Evolutionary conservation across 2,329 filamentous ascomycete species (phyloP).

Genomic region (Myrmaecium sp.): DNA sequence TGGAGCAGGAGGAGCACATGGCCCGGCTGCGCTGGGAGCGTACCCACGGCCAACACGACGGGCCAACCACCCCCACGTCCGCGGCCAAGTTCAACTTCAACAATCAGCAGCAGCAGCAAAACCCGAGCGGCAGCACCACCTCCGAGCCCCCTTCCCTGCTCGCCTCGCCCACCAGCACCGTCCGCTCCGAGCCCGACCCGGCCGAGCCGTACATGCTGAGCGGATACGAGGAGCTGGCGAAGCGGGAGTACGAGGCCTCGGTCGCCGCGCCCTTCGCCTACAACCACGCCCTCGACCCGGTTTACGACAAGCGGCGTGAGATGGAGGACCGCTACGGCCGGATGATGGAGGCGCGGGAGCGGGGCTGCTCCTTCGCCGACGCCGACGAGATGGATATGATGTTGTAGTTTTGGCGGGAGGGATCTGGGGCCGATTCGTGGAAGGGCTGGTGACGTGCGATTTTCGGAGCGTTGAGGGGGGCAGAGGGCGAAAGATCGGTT

Average conservation of each 20-base stretch:
- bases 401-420: no score
- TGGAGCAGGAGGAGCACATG: conserved; percentile 37
- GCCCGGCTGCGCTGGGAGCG: conserved; percentile 44
- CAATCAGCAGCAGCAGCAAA: conserved; percentile 12
- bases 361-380: conserved; percentile 8
- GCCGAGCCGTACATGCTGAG: conserved; percentile 72
- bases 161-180: background rate
- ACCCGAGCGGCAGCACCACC: background rate
- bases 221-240: conserved; percentile 58
- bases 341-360: conserved; percentile 24
- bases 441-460: no score
- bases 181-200: conserved; percentile 1
- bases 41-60: conserved; percentile 5
- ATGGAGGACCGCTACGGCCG: conserved; percentile 57
- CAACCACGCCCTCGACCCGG: conserved; percentile 47
- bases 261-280: conserved; percentile 24
- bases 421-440: no score
- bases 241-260: conserved; percentile 39
- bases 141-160: background rate
- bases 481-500: no score
- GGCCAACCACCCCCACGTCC: background rate
- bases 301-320: conserved; percentile 36
- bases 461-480: no score
- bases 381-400: conserved; percentile 26
- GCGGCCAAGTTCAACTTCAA: conserved; percentile 9